These are phyloP conservation scores for Phytophthora europaea DNA, from an alignment of 352 stramenopile species.

Conservation along the genomic window DNA sequence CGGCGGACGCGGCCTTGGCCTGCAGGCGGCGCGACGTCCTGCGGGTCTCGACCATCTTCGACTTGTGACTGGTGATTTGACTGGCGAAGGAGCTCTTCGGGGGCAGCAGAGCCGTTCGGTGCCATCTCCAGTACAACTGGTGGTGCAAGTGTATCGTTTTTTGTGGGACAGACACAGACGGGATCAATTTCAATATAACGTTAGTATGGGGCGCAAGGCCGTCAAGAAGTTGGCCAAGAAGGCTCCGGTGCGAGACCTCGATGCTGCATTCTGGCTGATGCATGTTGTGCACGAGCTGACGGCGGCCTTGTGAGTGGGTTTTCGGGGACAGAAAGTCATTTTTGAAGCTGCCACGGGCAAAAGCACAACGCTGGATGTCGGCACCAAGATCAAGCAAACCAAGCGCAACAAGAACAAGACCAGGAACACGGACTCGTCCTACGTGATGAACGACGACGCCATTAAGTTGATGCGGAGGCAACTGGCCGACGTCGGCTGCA, in stretches of 20 bases:
- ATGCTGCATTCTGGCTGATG: background rate
- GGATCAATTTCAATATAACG: background rate
- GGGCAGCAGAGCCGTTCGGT: background rate
- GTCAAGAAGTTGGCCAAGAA: slow-evolving; percentile 48
- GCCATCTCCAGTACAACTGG: background rate
- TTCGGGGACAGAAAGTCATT: slow-evolving; percentile 36
- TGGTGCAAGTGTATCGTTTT: background rate
- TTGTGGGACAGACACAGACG: background rate
- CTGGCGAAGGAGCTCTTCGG: slow-evolving; percentile 11
- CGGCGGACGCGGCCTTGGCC: slow-evolving; percentile 41
- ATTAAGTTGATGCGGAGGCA: slow-evolving; percentile 68
- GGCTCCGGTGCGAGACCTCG: slow-evolving; percentile 35
- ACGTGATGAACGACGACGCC: slow-evolving; percentile 56
- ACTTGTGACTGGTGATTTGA: slow-evolving; percentile 17
- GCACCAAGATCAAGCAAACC: background rate
- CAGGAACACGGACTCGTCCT: slow-evolving; percentile 32
- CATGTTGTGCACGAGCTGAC: background rate
- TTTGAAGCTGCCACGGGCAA: slow-evolving; percentile 33
- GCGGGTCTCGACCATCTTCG: slow-evolving; percentile 72
- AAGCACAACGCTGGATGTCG: slow-evolving; percentile 30
- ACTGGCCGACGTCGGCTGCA: slow-evolving; percentile 67
- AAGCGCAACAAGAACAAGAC: slow-evolving; percentile 27
- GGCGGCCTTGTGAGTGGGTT: background rate
- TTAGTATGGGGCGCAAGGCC: slow-evolving; percentile 37
- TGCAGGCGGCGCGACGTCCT: slow-evolving; percentile 69